These are phyloP conservation scores for Nakazawaea wickerhamii DNA, from an alignment of 805 yeast genomes.

Conservation along the genomic window DNA sequence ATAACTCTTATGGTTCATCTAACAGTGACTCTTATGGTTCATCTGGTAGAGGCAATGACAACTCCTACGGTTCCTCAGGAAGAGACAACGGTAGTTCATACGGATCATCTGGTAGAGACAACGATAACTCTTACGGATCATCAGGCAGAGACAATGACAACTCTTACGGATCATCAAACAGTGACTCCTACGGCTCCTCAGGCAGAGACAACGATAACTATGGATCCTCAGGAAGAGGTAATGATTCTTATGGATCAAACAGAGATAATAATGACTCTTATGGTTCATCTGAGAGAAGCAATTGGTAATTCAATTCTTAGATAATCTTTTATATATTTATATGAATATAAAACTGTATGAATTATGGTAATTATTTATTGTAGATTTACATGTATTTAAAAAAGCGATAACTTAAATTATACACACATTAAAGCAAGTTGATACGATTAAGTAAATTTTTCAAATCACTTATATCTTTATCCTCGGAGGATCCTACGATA, in stretches of 20 bases:
- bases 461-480: neutral
- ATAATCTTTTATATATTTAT: neutral
- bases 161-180: conserved; percentile 12
- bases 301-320: no score
- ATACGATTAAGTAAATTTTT: neutral
- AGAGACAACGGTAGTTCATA: conserved; percentile 14
- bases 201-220: conserved; percentile 21
- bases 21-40: conserved; percentile 28
- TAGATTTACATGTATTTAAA: no score
- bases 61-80: conserved; percentile 24
- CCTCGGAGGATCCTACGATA: no score
- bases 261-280: conserved; percentile 27
- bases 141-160: conserved; percentile 25
- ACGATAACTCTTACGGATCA: conserved; percentile 25
- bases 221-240: conserved; percentile 11
- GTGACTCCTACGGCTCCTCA: conserved; percentile 21
- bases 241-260: conserved; percentile 24
- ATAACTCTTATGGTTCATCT: conserved; percentile 25
- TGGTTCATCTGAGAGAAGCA: conserved; percentile 27
- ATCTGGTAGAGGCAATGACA: conserved; percentile 21
- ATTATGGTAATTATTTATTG: no score
- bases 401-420: no score
- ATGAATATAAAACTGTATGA: no score
- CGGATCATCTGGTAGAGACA: conserved; percentile 17
- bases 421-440: no score